Evolutionary conservation across 345 rosid species (phyloP).

Genomic region (Acer campestre): DNA sequence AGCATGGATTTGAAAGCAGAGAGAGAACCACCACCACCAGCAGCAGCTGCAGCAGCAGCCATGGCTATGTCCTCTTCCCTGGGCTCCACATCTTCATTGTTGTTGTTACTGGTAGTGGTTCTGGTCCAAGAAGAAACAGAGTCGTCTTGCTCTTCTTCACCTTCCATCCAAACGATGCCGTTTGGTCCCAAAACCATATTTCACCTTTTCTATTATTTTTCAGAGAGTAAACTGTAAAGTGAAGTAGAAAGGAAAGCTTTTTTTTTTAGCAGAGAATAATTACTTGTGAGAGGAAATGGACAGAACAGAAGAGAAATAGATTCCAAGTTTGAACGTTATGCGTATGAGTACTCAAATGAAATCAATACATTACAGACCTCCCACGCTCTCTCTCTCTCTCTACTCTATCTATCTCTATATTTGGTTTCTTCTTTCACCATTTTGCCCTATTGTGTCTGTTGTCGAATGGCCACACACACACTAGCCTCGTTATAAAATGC

Average conservation of each 20-base stretch:
- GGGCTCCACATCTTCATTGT: slow-evolving; percentile 15
- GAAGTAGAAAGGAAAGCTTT: neutral
- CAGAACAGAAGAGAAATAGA: slow-evolving; percentile 16
- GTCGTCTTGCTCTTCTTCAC: slow-evolving; percentile 40
- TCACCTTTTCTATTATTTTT: neutral
- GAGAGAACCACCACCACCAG: slow-evolving; percentile 25
- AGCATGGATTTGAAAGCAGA: slow-evolving; percentile 70
- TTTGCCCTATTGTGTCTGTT: neutral
- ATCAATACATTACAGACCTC: neutral
- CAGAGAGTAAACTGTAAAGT: neutral
- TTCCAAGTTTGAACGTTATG: slow-evolving; percentile 23
- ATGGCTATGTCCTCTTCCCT: slow-evolving; percentile 36
- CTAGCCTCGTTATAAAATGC: neutral
- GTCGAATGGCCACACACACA: neutral
- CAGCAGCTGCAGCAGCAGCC: no score
- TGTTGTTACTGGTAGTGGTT: slow-evolving; percentile 24
- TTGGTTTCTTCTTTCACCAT: neutral
- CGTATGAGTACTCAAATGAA: neutral
- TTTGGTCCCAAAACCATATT: slow-evolving; percentile 63
- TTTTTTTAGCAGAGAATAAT: slow-evolving; percentile 12
- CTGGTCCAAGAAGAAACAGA: slow-evolving; percentile 66
- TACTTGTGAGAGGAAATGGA: slow-evolving; percentile 1
- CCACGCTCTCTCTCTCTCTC: neutral
- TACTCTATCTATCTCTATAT: neutral
- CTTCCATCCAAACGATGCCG: slow-evolving; percentile 67